These are phyloP conservation scores for Mesotaenium endlicherianum DNA, from an alignment of 139 green algal species.

Conservation along the genomic window DNA sequence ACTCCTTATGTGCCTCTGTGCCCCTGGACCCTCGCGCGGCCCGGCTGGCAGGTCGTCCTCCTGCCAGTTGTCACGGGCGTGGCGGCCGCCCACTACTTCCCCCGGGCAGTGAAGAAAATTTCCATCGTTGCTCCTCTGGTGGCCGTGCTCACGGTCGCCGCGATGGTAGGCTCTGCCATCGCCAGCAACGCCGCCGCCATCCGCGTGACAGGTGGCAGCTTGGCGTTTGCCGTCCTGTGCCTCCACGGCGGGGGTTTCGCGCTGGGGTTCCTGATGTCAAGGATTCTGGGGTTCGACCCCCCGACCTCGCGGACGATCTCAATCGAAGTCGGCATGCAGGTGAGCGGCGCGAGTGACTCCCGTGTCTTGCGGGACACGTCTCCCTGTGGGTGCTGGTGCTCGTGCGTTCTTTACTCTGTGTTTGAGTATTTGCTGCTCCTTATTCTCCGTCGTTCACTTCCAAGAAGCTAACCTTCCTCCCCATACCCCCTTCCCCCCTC, in stretches of 20 bases:
- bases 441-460: too few species aligned
- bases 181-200: not conserved
- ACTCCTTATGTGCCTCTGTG: too few species aligned
- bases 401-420: not conserved
- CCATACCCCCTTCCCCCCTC: not conserved
- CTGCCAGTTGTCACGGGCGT: conserved; percentile 67
- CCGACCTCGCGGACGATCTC: conserved; percentile 64
- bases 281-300: conserved; percentile 61
- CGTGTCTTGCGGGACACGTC: too few species aligned
- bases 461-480: too few species aligned
- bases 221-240: conserved; percentile 7
- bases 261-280: conserved; percentile 69
- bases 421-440: not conserved
- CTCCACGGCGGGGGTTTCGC: conserved; percentile 67
- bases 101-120: not conserved
- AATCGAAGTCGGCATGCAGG: conserved; percentile 65
- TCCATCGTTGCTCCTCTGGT: conserved; percentile 57
- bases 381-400: not conserved
- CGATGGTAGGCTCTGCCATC: conserved; percentile 50
- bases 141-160: conserved; percentile 58
- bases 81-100: conserved; percentile 56
- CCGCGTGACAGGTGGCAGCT: conserved; percentile 45
- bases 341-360: conserved; percentile 41
- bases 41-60: conserved; percentile 66
- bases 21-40: too few species aligned